Percentiles rank a stretch among this genome's conserved stretches.
These are phyloP conservation scores for Russula lepida DNA, from an alignment of 768 basidiomycete genomes.

Conservation along the genomic window DNA sequence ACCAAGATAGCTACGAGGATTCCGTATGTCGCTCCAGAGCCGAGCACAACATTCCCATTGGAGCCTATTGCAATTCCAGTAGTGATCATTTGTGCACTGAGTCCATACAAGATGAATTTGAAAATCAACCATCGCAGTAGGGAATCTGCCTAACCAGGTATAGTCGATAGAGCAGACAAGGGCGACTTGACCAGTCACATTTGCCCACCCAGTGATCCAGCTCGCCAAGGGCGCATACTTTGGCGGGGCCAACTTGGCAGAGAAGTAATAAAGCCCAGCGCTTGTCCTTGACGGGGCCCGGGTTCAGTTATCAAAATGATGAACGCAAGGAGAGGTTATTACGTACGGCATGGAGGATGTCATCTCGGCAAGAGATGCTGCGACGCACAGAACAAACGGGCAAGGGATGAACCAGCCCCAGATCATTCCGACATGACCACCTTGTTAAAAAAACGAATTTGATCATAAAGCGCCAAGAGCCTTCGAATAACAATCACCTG, in stretches of 20 bases:
- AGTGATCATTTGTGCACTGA: conserved; percentile 67
- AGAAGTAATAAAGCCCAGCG: conserved; percentile 73
- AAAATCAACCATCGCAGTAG: not conserved
- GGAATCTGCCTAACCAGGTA: conserved; percentile 38
- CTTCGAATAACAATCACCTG: conserved; percentile 34
- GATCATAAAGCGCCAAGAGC: not conserved
- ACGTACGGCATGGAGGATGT: conserved; percentile 66
- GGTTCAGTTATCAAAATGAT: not conserved
- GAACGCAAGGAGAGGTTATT: not conserved
- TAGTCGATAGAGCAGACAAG: conserved; percentile 71
- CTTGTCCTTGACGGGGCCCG: conserved; percentile 45
- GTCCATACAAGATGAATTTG: too few relatives aligned
- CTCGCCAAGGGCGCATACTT: conserved; percentile 54
- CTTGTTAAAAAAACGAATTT: conserved; percentile 26
- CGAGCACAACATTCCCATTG: conserved; percentile 43
- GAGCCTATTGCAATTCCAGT: conserved; percentile 57
- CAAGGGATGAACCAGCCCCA: conserved; percentile 71
- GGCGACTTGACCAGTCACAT: conserved; percentile 61
- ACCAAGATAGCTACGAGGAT: conserved; percentile 57
- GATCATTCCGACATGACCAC: conserved; percentile 70
- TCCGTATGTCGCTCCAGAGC: conserved; percentile 55
- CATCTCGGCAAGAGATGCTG: conserved; percentile 65
- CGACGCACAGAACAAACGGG: conserved; percentile 58
- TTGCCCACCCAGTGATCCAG: conserved; percentile 67
- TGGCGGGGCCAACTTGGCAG: conserved; percentile 61